These are phyloP conservation scores for Fusarium zealandicum DNA, from an alignment of 2,329 filamentous ascomycete species.

Conservation along the genomic window DNA sequence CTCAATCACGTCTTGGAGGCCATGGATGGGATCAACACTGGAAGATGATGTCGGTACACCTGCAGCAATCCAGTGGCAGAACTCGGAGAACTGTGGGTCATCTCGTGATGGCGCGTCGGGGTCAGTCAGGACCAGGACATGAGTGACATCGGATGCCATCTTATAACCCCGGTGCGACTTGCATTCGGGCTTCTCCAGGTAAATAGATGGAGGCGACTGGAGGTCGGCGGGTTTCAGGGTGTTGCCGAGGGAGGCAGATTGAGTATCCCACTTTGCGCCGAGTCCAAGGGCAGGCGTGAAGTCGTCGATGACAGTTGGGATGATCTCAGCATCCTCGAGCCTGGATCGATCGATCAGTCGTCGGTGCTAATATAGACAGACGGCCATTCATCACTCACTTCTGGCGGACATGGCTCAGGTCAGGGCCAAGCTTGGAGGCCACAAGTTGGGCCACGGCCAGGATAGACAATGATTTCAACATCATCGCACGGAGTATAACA, in stretches of 20 bases:
- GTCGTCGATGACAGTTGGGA: constrained; percentile 31
- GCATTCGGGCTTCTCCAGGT: not conserved
- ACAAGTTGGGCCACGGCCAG: not conserved
- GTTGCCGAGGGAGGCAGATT: constrained; percentile 27
- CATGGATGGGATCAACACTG: not conserved
- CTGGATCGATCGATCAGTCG: not conserved
- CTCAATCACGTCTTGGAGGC: constrained; percentile 20
- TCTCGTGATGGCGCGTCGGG: constrained; percentile 34
- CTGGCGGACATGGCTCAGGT: constrained; percentile 9
- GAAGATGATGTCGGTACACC: not conserved
- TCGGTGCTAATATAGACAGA: rapidly evolving
- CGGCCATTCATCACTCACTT: not conserved
- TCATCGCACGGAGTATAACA: not conserved
- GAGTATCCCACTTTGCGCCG: constrained; percentile 21
- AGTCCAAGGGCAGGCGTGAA: constrained; percentile 25
- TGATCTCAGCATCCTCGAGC: constrained; percentile 20
- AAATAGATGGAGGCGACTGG: not conserved
- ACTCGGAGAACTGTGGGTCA: constrained; percentile 34
- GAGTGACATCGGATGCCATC: not conserved
- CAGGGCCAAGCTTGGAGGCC: not conserved
- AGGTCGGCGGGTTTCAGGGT: constrained; percentile 16
- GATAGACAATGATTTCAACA: not conserved
- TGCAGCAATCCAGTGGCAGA: constrained; percentile 34
- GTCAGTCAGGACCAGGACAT: constrained; percentile 28
- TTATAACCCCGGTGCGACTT: not conserved